Base-by-base conservation (phyloP, 139 green algal species). In the Chlorella sorokiniana region DNA sequence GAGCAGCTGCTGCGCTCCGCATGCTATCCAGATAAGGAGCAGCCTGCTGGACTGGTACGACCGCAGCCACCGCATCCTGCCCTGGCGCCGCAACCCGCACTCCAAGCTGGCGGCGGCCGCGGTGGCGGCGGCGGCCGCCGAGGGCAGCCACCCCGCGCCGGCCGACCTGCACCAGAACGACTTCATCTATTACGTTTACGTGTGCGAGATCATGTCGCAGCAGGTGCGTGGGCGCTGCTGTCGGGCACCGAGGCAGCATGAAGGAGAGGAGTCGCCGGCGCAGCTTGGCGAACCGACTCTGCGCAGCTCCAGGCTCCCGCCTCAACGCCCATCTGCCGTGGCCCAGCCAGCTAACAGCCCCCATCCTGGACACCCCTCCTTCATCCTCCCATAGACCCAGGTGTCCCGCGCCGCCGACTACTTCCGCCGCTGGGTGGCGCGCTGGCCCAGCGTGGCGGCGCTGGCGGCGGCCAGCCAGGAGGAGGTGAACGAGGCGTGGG, bases 181-280 rank as follows among this genome's bases (percentile, higher is more conserved):
- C 38, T 96, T 97, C 86, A 94, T 96, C 16, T 99, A 99, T 79
- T 86, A 83, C 23, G 75, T 85, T 10, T 97, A 94, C 92, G 92
- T 98, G 1, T 94, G 82, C 23, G 95, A 99, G 82, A 87, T 99
- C n/a, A 99, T 99, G 96, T 89, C 93, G 40, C 96, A 99, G 87
- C 96, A 99, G 87, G 98, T 78, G 37, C 27, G 70, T 2, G 1
- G 1, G 38, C 10, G 5, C n/a, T 33, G 22, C 29, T 45, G 22
- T n/a, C n/a, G n/a, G n/a, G n/a, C n/a, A n/a, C n/a, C n/a, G n/a
- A n/a, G n/a, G n/a, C n/a, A n/a, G n/a, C n/a, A n/a, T n/a, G n/a
- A n/a, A n/a, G n/a, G n/a, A n/a, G n/a, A n/a, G n/a, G n/a, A n/a
- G n/a, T n/a, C n/a, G n/a, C n/a, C n/a, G n/a, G n/a, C n/a, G n/a